Evolutionary conservation across 768 basidiomycete species (phyloP).

Genomic region (Trametes cinnabarina): DNA sequence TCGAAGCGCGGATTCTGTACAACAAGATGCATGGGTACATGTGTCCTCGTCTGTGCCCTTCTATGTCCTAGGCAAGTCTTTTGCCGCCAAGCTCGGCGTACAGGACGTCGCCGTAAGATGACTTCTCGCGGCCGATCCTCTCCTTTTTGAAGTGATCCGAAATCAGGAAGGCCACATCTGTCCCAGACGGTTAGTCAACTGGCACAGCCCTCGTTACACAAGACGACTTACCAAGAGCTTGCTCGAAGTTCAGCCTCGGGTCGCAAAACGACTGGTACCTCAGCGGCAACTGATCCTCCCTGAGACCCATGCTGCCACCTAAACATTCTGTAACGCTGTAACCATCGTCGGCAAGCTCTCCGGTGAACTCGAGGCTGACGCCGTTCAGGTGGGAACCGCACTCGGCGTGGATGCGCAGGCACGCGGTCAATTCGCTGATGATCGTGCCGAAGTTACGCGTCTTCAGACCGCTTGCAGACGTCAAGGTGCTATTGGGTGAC

Average conservation of each 20-base stretch:
- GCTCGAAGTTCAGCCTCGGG: conserved; percentile 91
- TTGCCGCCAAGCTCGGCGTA: conserved; percentile 33
- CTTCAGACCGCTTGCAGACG: conserved; percentile 78
- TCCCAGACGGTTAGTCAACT: conserved; percentile 23
- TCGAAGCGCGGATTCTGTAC: not conserved
- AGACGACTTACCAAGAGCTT: conserved; percentile 71
- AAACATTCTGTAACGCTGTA: conserved; percentile 96
- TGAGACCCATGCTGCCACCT: conserved; percentile 93
- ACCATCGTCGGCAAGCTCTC: conserved; percentile 86
- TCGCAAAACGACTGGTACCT: conserved; percentile 97
- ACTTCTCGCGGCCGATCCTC: conserved; percentile 32
- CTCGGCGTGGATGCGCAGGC: conserved; percentile 74
- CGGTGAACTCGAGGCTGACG: conserved; percentile 67
- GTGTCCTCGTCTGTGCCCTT: not conserved
- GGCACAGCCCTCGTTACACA: not conserved
- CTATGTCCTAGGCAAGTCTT: conserved; percentile 1
- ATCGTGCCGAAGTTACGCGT: conserved; percentile 89
- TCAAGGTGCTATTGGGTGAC: conserved; percentile 61
- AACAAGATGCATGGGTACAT: not conserved
- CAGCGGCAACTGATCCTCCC: conserved; percentile 84
- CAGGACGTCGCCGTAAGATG: conserved; percentile 25
- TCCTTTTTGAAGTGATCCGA: conserved; percentile 78
- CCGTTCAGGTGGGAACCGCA: conserved; percentile 73
- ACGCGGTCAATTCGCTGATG: conserved; percentile 81
- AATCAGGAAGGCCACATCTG: conserved; percentile 81